Evolutionary conservation across 2,329 filamentous ascomycete genomes (phyloP).

Genomic region (Diaporthe capsici): DNA sequence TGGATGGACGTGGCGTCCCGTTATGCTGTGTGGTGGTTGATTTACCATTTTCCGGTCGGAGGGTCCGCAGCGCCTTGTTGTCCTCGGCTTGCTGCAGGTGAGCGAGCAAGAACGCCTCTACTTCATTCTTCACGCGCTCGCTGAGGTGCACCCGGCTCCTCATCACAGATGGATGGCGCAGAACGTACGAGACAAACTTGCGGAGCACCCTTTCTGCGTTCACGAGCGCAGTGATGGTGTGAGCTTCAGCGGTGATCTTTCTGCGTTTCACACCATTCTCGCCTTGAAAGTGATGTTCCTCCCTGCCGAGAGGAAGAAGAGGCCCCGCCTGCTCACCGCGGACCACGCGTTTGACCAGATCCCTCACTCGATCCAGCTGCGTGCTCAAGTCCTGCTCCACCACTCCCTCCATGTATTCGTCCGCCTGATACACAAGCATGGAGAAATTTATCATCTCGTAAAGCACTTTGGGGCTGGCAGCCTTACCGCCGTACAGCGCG

Average conservation of each 20-base stretch:
- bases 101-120: not conserved
- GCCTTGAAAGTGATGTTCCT: not conserved
- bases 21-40: not conserved
- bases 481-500: not conserved
- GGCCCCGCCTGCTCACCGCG: not conserved
- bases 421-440: slow-evolving; percentile 38
- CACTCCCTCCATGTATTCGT: slow-evolving; percentile 40
- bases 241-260: not conserved
- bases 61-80: not conserved
- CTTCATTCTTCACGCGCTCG: not conserved
- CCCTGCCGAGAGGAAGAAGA: not conserved
- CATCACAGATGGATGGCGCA: not conserved
- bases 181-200: not conserved
- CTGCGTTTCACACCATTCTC: not conserved
- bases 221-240: not conserved
- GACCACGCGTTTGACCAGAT: not conserved
- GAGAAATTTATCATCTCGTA: slow-evolving; percentile 42
- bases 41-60: not conserved
- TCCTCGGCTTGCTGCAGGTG: not conserved
- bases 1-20: not conserved
- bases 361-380: not conserved
- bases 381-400: not conserved
- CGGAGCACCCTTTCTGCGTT: not conserved
- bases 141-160: too few relatives aligned
- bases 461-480: not conserved